Percentiles rank a stretch among this genome's conserved stretches.
Conservation (phyloP, 148 eudicot species). For the Fagopyrum esculentum region DNA sequence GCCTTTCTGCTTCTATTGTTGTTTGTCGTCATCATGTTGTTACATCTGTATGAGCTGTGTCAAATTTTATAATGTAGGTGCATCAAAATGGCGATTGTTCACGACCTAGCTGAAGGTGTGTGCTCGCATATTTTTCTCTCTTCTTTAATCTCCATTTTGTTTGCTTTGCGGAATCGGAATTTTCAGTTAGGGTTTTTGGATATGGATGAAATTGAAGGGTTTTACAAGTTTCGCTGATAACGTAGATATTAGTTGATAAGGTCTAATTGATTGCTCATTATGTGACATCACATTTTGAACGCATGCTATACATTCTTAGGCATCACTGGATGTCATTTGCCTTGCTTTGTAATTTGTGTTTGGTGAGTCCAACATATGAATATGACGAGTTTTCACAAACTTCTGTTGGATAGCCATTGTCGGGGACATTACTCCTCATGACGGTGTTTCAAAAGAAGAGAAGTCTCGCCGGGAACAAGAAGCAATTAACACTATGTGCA, state of each 20-base stretch:
- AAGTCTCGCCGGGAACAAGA: conserved; percentile 76
- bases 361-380: background rate
- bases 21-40: background rate
- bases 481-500: conserved; percentile 87
- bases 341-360: background rate
- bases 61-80: conserved; percentile 41
- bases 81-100: conserved; percentile 92
- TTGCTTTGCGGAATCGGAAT: background rate
- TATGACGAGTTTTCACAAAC: background rate
- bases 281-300: background rate
- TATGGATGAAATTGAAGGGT: background rate
- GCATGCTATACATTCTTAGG: background rate
- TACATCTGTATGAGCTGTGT: background rate
- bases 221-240: background rate
- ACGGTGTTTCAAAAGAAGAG: conserved; percentile 80
- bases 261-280: background rate
- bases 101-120: conserved; percentile 95
- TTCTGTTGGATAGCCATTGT: conserved; percentile 59
- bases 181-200: background rate
- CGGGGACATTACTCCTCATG: conserved; percentile 92
- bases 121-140: background rate
- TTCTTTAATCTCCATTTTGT: background rate
- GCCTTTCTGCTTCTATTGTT: background rate
- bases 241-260: background rate
- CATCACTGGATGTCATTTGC: background rate